Conservation (phyloP, 2,329 filamentous ascomycete genomes). For the Knufia fluminis region DNA sequence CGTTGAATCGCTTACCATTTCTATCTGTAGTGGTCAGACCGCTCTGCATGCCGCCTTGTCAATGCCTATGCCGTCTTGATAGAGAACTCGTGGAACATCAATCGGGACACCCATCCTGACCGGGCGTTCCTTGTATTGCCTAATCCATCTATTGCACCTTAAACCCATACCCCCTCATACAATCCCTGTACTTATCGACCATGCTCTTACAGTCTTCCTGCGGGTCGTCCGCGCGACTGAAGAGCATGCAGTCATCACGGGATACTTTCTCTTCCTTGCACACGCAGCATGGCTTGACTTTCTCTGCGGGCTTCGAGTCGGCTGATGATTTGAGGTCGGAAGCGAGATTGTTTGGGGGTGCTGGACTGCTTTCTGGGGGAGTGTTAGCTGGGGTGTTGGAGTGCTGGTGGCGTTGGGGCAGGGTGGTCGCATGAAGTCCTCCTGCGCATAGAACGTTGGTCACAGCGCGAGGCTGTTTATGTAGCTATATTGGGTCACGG, state of each 20-base stretch:
- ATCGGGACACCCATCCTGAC: too few relatives aligned
- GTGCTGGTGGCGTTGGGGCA: too few relatives aligned
- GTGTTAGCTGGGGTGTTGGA: too few relatives aligned
- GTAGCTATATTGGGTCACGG: too few relatives aligned
- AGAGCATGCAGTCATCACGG: constrained; percentile 98
- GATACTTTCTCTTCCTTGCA: constrained; percentile 90
- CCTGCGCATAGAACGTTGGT: too few relatives aligned
- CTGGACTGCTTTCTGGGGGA: background rate
- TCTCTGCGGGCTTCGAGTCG: constrained; percentile 5
- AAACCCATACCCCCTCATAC: constrained; percentile 92
- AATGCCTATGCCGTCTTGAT: background rate
- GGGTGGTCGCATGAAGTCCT: too few relatives aligned
- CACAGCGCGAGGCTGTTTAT: too few relatives aligned
- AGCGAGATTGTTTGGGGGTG: constrained; percentile 11
- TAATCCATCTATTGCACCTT: constrained; percentile 35
- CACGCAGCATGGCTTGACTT: constrained; percentile 78
- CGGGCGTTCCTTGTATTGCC: background rate
- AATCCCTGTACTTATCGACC: constrained; percentile 77
- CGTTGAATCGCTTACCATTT: too few relatives aligned
- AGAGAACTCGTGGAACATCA: too few relatives aligned
- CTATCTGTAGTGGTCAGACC: too few relatives aligned
- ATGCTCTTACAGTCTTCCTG: constrained; percentile 72
- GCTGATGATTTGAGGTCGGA: constrained; percentile 10
- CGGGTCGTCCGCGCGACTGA: constrained; percentile 75
- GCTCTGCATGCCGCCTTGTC: background rate